phyloP scores from a whole-genome alignment of 441 rosid species.

The Syzygium syzygioides region DNA sequence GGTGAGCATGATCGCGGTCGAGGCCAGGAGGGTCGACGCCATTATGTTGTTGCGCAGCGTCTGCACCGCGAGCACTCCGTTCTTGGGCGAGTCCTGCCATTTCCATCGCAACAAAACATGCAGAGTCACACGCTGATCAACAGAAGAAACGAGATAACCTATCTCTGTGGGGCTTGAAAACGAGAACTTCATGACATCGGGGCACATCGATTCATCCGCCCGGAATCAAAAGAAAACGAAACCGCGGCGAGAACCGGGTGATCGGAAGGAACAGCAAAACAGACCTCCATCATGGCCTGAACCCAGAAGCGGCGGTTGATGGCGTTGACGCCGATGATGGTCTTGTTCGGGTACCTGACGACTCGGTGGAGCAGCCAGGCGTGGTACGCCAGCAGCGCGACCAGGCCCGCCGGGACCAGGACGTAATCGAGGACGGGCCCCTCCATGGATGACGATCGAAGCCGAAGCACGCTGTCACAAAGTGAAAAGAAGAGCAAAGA shows the following conservation, averaged over 20 bases:
- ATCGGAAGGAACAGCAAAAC: background rate
- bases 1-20: constrained; percentile 81
- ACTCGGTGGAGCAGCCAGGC: constrained; percentile 64
- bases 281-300: constrained; percentile 89
- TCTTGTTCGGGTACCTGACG: constrained; percentile 49
- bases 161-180: background rate
- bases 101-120: background rate
- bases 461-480: background rate
- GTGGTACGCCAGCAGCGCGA: constrained; percentile 52
- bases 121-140: background rate
- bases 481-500: too few relatives aligned
- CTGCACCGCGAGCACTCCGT: constrained; percentile 88
- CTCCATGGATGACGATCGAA: constrained; percentile 21
- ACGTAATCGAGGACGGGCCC: constrained; percentile 45
- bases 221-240: background rate
- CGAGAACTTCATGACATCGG: too few relatives aligned
- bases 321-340: constrained; percentile 77
- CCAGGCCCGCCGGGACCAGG: constrained; percentile 55
- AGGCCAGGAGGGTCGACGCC: constrained; percentile 91
- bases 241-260: background rate
- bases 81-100: constrained; percentile 55
- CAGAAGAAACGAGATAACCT: background rate
- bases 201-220: background rate
- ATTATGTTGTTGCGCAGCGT: constrained; percentile 88
- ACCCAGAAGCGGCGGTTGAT: constrained; percentile 90